Conservation (phyloP, 1,284 basidiomycete species). For the Tilletiopsis washingtonensis region DNA sequence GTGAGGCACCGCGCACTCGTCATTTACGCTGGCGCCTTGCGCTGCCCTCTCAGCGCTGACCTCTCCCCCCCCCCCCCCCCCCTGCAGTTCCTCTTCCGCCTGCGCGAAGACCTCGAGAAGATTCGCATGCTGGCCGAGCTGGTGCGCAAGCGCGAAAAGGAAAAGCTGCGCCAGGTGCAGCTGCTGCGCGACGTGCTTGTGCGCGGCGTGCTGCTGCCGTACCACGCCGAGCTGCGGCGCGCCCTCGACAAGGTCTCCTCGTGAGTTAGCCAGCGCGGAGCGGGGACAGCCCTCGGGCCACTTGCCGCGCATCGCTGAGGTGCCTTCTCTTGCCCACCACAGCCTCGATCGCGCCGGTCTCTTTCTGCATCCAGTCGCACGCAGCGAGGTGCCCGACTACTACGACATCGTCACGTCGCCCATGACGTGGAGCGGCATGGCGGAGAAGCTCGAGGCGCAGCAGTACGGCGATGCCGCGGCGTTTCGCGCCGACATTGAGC, state of each 20-base stretch:
- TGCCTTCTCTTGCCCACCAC: background rate
- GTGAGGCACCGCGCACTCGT: conserved; percentile 38
- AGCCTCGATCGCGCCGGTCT: conserved; percentile 24
- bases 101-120: conserved; percentile 69
- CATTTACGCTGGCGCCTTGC: too few relatives aligned
- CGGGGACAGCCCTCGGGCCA: conserved; percentile 12
- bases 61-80: too few relatives aligned
- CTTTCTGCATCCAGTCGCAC: conserved; percentile 50
- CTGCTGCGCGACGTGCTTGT: conserved; percentile 62
- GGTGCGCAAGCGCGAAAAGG: conserved; percentile 70
- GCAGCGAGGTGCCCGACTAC: conserved; percentile 78
- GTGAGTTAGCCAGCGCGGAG: conserved; percentile 52
- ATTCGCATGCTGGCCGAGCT: conserved; percentile 66
- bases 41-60: too few relatives aligned
- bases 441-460: conserved; percentile 57
- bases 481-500: conserved; percentile 74
- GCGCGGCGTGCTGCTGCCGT: conserved; percentile 59
- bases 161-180: conserved; percentile 69
- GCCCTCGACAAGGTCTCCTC: conserved; percentile 64
- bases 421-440: conserved; percentile 79
- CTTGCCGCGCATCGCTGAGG: conserved; percentile 4
- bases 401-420: conserved; percentile 76
- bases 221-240: conserved; percentile 56
- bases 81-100: conserved; percentile 49
- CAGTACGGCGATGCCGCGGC: conserved; percentile 66